phyloP scores from a whole-genome alignment of 1,284 basidiomycete genomes.

The Afroboletus lepidellus region DNA sequence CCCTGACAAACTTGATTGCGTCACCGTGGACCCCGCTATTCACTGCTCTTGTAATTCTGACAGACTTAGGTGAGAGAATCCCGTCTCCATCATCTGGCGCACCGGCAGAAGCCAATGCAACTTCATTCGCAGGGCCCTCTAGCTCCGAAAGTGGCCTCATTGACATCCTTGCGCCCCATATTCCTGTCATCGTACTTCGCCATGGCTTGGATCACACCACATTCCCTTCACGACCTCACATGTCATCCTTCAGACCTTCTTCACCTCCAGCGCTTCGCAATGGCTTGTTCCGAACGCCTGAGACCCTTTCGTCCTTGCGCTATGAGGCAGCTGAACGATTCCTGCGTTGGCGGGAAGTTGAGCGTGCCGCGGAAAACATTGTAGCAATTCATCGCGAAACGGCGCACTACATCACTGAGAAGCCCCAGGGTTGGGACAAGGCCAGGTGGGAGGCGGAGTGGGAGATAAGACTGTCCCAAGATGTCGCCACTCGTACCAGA shows the following conservation, averaged over 20 bases:
- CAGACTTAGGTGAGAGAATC: slow-evolving; percentile 42
- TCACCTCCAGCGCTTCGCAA: slow-evolving; percentile 50
- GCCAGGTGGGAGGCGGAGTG: slow-evolving; percentile 63
- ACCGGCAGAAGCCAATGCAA: background rate
- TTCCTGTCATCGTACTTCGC: slow-evolving; percentile 58
- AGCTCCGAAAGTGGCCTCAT: slow-evolving; percentile 47
- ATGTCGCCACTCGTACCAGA: slow-evolving; percentile 49
- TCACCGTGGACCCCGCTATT: slow-evolving; percentile 53
- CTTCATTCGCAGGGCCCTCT: slow-evolving; percentile 29
- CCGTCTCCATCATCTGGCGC: background rate
- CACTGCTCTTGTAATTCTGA: slow-evolving; percentile 57
- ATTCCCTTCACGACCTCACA: slow-evolving; percentile 33
- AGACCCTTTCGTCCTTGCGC: slow-evolving; percentile 53
- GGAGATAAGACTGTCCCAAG: slow-evolving; percentile 54
- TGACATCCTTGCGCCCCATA: slow-evolving; percentile 47
- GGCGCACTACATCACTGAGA: slow-evolving; percentile 19
- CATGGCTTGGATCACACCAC: slow-evolving; percentile 30
- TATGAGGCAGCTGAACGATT: slow-evolving; percentile 69
- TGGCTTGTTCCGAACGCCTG: slow-evolving; percentile 60
- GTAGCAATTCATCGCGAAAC: slow-evolving; percentile 30
- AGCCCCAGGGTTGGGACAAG: slow-evolving; percentile 49
- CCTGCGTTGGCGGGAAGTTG: slow-evolving; percentile 66
- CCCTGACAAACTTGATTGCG: slow-evolving; percentile 53
- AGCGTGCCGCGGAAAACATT: slow-evolving; percentile 46
- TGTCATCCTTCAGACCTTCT: slow-evolving; percentile 54